Conservation (phyloP, 371 early-diverging fungal genomes). For the Syncephalis plumigaleata region DNA sequence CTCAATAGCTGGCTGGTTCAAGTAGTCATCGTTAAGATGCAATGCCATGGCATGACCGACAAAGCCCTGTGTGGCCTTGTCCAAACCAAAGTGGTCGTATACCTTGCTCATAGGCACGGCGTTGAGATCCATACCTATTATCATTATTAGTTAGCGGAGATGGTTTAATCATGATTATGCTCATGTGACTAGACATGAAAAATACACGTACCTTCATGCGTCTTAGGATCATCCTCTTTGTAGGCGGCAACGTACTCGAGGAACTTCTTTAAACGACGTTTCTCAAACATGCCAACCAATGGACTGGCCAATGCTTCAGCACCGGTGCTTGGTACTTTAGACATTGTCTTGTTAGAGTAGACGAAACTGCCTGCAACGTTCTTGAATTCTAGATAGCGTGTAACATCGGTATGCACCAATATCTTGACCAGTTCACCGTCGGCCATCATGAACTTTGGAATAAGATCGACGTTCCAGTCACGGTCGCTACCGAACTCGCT, state of each 20-base stretch:
- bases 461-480: constrained; percentile 95
- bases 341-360: constrained; percentile 72
- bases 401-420: constrained; percentile 89
- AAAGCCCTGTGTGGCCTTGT: constrained; percentile 87
- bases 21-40: constrained; percentile 87
- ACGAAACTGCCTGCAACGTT: constrained; percentile 94
- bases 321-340: constrained; percentile 92
- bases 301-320: constrained; percentile 75
- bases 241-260: constrained; percentile 89
- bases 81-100: constrained; percentile 85
- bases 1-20: constrained; percentile 71
- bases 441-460: constrained; percentile 99
- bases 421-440: constrained; percentile 82
- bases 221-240: constrained; percentile 56
- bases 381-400: constrained; percentile 95
- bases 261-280: constrained; percentile 89
- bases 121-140: constrained; percentile 42
- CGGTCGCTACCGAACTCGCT: constrained; percentile 66
- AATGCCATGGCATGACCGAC: constrained; percentile 98
- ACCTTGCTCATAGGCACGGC: constrained; percentile 69
- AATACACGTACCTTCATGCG: constrained; percentile 39
- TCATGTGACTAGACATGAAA: neutral
- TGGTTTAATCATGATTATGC: too few species aligned
- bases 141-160: too few species aligned
- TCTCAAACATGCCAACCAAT: constrained; percentile 91